These are phyloP conservation scores for Fragilariopsis cylindrus DNA, from an alignment of 108 stramenopile genomes.

Conservation along the genomic window DNA sequence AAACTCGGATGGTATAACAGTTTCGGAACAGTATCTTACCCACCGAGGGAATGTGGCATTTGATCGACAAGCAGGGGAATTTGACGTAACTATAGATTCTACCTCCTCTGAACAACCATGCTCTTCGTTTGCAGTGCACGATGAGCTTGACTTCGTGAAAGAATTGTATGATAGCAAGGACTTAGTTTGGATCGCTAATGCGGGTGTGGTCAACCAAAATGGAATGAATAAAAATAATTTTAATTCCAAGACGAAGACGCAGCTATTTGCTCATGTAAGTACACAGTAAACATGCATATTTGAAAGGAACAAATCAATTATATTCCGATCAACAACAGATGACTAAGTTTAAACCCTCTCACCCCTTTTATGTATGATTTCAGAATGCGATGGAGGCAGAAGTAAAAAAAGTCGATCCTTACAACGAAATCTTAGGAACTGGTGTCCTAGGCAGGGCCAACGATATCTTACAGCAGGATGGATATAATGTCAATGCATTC, in stretches of 20 bases:
- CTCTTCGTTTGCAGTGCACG: conserved; percentile 60
- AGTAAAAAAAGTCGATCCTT: conserved; percentile 32
- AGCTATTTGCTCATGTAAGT: conserved; percentile 9
- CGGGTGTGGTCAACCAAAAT: conserved; percentile 35
- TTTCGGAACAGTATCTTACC: conserved; percentile 24
- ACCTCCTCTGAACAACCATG: conserved; percentile 50
- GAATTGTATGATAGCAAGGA: conserved; percentile 66
- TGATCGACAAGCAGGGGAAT: conserved; percentile 13
- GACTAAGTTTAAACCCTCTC: too few relatives aligned
- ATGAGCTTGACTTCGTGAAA: conserved; percentile 29
- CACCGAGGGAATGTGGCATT: conserved; percentile 19
- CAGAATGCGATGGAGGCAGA: conserved; percentile 45
- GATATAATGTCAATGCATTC: conserved; percentile 22
- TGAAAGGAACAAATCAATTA: neutral
- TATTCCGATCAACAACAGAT: too few relatives aligned
- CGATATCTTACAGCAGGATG: conserved; percentile 27
- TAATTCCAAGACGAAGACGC: conserved; percentile 1
- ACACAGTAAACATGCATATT: neutral
- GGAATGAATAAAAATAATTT: conserved; percentile 18
- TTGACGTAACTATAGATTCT: conserved; percentile 20
- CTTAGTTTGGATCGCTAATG: conserved; percentile 65
- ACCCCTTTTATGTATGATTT: conserved; percentile 21
- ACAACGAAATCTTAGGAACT: conserved; percentile 15
- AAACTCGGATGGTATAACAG: neutral
- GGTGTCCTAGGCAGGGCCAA: conserved; percentile 36